phyloP scores from a whole-genome alignment of 2,329 filamentous ascomycete genomes.

The Ophiostoma montium region DNA sequence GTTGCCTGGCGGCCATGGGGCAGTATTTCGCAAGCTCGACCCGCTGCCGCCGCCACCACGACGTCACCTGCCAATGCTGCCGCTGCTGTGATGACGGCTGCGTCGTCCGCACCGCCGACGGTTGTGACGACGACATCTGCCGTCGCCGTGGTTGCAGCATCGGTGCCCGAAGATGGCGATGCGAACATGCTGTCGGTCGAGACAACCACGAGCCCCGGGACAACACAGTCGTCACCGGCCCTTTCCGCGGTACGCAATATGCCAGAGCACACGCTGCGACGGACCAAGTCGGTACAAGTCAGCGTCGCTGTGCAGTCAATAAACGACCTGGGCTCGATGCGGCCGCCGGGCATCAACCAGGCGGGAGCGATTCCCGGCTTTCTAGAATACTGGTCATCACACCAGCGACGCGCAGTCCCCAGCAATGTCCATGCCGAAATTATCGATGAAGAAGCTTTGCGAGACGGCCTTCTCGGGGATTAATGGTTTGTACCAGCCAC shows the following conservation, averaged over 20 bases:
- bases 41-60: conserved; percentile 14
- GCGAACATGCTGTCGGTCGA: background rate
- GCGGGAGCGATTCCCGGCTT: conserved; percentile 61
- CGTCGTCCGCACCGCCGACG: background rate
- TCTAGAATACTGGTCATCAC: conserved; percentile 37
- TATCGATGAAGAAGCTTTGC: conserved; percentile 46
- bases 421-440: conserved; percentile 42
- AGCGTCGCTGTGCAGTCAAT: conserved; percentile 12
- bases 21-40: background rate
- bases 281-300: background rate
- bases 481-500: background rate
- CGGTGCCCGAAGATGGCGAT: background rate
- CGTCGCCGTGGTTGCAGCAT: background rate
- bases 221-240: background rate
- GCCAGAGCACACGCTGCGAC: background rate
- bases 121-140: background rate
- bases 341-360: conserved; percentile 66
- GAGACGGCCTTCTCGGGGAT: conserved; percentile 38
- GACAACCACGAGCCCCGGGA: background rate
- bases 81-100: background rate
- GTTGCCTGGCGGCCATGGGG: conserved; percentile 29
- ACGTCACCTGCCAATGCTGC: background rate
- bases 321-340: conserved; percentile 23
- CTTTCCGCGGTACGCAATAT: background rate
- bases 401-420: conserved; percentile 37